phyloP scores from a whole-genome alignment of 345 rosid species.

The Populus ilicifolia region DNA sequence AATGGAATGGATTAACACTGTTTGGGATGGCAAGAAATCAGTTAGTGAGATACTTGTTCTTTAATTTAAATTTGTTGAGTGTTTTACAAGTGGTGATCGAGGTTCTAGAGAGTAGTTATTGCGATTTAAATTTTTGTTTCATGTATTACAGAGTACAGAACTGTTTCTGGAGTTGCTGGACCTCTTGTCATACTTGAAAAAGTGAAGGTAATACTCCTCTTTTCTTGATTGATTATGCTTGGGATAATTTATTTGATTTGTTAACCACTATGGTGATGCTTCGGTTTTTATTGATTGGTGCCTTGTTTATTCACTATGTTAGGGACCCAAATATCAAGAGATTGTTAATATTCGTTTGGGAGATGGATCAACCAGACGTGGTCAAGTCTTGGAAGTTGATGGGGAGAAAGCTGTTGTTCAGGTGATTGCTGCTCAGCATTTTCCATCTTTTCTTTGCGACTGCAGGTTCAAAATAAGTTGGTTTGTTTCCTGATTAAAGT shows the following conservation, averaged over 20 bases:
- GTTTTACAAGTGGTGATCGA: neutral
- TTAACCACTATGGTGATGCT: neutral
- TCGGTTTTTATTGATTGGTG: neutral
- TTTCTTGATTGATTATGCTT: neutral
- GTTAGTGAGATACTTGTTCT: neutral
- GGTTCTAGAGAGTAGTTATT: neutral
- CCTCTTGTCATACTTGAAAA: slow-evolving; percentile 91
- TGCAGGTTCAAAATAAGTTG: neutral
- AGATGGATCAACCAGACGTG: slow-evolving; percentile 88
- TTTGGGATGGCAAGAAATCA: neutral
- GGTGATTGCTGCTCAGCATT: slow-evolving; percentile 33
- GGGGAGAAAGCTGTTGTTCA: slow-evolving; percentile 99
- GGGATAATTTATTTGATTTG: neutral
- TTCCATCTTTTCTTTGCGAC: neutral
- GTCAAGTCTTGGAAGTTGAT: slow-evolving; percentile 96
- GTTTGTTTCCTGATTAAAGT: neutral
- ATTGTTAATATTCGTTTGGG: slow-evolving; percentile 94
- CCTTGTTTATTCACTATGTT: slow-evolving; percentile 5
- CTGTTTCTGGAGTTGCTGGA: slow-evolving; percentile 97
- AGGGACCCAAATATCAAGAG: slow-evolving; percentile 98
- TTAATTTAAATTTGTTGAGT: neutral
- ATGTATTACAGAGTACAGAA: slow-evolving; percentile 70
- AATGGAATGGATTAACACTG: neutral
- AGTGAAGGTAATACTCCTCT: slow-evolving; percentile 55
- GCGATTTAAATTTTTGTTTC: neutral